Evolutionary conservation across 2,329 filamentous ascomycete genomes (phyloP), one percentile per base, ranked within the genome.

Genomic region (Penicillium sp.): DNA sequence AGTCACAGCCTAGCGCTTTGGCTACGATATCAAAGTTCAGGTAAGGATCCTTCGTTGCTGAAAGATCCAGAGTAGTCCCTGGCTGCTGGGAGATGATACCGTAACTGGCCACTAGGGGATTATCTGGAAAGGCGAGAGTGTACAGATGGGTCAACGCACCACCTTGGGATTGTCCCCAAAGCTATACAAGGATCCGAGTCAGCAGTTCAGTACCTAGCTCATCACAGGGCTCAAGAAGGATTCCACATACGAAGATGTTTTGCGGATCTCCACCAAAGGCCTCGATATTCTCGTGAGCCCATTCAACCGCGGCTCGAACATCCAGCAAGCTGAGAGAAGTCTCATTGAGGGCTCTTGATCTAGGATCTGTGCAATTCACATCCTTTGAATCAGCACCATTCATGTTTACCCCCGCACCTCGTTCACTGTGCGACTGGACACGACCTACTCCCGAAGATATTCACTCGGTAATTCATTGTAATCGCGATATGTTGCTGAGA

Each of bases 401-500:
- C 18, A 18, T 18, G 18, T 18, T 18, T 18, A 18, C 18, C 18
- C 3, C 18, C 18, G n/a, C n/a, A 18, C 18, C 18, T 3, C 18
- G 18, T 18, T 18, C 3, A 18, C 18, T 18, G 18, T 18, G 18
- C 18, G 18, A 18, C 18, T 18, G 18, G 18, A 18, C 18, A 18
- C 18, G 18, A 37, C 47, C 32, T 29, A 47, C 48, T 50, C 47
- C 57, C 58, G 34, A 64, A 62, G 25, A 65, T 53, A 48, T 61
- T 63, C 12, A 62, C 44, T 6, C 63, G 49, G 32, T 64, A 66
- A 13, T 66, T 65, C 25, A 63, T 56, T 1, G 69, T 65, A 12
- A 74, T 69, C 6, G 73, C 71, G 46, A 75, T 68, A 50, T 69
- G 66, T 9, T 63, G 59, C 51, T 71, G 65, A 18, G 66, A 66